These are phyloP conservation scores for Podila epicladia DNA, from an alignment of 192 early-diverging fungal genomes.

Conservation along the genomic window DNA sequence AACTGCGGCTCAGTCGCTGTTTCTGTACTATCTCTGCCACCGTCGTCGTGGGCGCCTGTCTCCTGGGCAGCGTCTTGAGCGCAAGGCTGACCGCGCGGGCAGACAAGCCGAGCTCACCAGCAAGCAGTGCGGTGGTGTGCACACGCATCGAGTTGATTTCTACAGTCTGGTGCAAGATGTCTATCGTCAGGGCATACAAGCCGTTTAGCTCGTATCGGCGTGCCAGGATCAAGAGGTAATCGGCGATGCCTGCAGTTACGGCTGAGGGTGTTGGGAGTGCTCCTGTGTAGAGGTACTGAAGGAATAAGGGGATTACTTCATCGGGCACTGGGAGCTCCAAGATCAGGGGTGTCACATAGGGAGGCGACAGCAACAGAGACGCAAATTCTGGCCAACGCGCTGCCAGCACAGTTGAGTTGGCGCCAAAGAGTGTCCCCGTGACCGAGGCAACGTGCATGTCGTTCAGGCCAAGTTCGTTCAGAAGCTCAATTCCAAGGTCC, in stretches of 20 bases:
- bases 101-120: conserved; percentile 13
- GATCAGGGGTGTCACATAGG: conserved; percentile 23
- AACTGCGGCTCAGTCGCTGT: background rate
- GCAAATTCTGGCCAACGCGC: conserved; percentile 21
- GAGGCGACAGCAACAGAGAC: conserved; percentile 13
- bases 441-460: conserved; percentile 14
- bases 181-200: conserved; percentile 16
- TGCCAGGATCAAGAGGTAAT: conserved; percentile 17
- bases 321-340: conserved; percentile 12
- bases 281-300: conserved; percentile 22
- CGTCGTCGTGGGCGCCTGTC: no score
- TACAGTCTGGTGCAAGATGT: conserved; percentile 12
- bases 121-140: conserved; percentile 12
- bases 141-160: conserved; percentile 6
- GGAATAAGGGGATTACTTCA: conserved; percentile 10
- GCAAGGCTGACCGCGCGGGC: conserved; percentile 4
- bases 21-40: no score
- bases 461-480: background rate
- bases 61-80: background rate
- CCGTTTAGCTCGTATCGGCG: conserved; percentile 16
- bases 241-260: conserved; percentile 14
- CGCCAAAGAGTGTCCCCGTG: conserved; percentile 13
- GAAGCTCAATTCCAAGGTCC: conserved; percentile 7
- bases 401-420: conserved; percentile 14
- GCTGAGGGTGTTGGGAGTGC: background rate